These are phyloP conservation scores for Trichoderma lentiforme DNA, from an alignment of 2,329 filamentous ascomycete genomes.

Conservation along the genomic window DNA sequence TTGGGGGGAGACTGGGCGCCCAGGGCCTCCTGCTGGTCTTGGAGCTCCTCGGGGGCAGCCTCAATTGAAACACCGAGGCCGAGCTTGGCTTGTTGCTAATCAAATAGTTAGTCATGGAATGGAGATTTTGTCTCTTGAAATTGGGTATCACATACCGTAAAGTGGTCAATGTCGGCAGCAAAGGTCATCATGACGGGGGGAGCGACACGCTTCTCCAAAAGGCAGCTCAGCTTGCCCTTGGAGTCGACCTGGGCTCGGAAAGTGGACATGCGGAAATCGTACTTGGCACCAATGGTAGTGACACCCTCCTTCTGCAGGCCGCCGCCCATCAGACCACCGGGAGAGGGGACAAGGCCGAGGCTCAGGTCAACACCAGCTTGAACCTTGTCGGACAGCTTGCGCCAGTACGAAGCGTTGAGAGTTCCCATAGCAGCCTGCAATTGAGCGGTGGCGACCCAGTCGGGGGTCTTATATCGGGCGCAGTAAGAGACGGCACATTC, in stretches of 20 bases:
- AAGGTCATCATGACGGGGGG: conserved; percentile 92
- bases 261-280: conserved; percentile 93
- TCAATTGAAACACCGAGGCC: conserved; percentile 92
- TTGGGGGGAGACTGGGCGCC: conserved; percentile 50
- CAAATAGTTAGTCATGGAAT: neutral
- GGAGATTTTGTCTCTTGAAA: too few relatives aligned
- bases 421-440: conserved; percentile 78
- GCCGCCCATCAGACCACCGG: conserved; percentile 70
- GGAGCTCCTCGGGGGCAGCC: conserved; percentile 77
- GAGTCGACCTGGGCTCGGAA: conserved; percentile 97
- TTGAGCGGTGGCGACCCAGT: conserved; percentile 92
- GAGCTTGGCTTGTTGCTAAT: conserved; percentile 88
- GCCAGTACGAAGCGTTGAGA: conserved; percentile 91
- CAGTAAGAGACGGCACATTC: conserved; percentile 88
- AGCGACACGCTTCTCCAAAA: conserved; percentile 93
- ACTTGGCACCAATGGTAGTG: conserved; percentile 91
- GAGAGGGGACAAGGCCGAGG: conserved; percentile 69
- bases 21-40: conserved; percentile 72
- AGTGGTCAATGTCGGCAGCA: conserved; percentile 93
- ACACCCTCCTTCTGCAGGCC: conserved; percentile 79
- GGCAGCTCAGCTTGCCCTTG: conserved; percentile 85
- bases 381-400: conserved; percentile 85
- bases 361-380: conserved; percentile 95
- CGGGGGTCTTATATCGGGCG: conserved; percentile 82
- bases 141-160: conserved; percentile 63